A percentile compares a stretch with the other conserved stretches of the same genome.
Evolutionary conservation across 192 early-diverging fungal species (phyloP).

Genomic region (Rhizophagus clarus): DNA sequence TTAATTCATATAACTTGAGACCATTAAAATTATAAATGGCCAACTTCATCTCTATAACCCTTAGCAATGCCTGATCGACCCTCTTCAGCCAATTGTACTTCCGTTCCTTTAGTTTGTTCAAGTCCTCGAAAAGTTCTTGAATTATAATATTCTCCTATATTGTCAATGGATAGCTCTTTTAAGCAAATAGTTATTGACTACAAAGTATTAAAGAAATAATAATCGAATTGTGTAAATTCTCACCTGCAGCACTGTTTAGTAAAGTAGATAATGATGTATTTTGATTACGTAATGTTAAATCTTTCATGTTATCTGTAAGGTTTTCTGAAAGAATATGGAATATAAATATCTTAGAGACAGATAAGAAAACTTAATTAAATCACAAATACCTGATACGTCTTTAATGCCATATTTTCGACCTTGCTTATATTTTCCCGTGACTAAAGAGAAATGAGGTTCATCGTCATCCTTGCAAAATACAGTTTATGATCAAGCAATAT

Average conservation of each 20-base stretch:
- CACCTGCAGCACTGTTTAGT: slow-evolving; percentile 60
- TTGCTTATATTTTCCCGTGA: slow-evolving; percentile 80
- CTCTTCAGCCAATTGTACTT: slow-evolving; percentile 62
- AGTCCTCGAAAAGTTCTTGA: slow-evolving; percentile 81
- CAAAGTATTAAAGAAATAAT: no score
- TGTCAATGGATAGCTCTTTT: background rate
- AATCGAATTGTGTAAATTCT: background rate
- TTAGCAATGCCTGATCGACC: slow-evolving; percentile 88
- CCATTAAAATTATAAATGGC: no score
- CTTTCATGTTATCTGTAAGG: slow-evolving; percentile 21
- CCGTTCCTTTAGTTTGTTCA: slow-evolving; percentile 68
- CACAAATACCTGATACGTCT: slow-evolving; percentile 36
- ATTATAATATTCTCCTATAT: slow-evolving; percentile 65
- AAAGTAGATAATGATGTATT: slow-evolving; percentile 56
- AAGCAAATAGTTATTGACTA: no score
- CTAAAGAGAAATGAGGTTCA: slow-evolving; percentile 89
- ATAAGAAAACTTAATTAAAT: slow-evolving; percentile 4
- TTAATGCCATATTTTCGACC: slow-evolving; percentile 48
- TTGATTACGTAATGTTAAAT: slow-evolving; percentile 59
- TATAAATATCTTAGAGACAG: background rate
- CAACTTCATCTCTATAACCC: slow-evolving; percentile 60
- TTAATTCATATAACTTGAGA: no score
- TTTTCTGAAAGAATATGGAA: background rate
- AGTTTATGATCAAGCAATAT: background rate
- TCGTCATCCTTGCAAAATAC: slow-evolving; percentile 51